phyloP scores from a whole-genome alignment of 2,329 filamentous ascomycete species.

The Trematosphaeria pertusa region DNA sequence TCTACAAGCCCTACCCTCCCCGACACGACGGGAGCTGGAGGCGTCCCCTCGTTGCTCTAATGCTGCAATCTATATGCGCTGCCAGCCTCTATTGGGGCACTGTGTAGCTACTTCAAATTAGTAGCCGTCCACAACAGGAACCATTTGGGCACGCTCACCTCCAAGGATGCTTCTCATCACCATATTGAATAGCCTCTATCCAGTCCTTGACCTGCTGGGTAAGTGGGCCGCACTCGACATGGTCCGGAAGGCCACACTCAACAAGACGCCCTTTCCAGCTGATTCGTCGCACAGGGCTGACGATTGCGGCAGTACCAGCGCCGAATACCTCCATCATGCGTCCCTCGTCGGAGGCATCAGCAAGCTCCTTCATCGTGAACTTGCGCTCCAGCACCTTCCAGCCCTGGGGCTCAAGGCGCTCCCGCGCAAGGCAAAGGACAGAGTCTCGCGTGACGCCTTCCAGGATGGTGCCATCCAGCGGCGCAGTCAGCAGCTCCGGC shows the following conservation, averaged over 20 bases:
- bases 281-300: conserved; percentile 88
- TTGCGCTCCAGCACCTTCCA: conserved; percentile 91
- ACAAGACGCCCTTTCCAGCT: conserved; percentile 85
- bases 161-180: conserved; percentile 85
- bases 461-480: conserved; percentile 94
- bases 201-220: conserved; percentile 90
- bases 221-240: conserved; percentile 87
- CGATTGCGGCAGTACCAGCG: conserved; percentile 90
- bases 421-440: conserved; percentile 82
- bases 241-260: conserved; percentile 79
- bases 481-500: conserved; percentile 93
- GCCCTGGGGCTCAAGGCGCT: conserved; percentile 82
- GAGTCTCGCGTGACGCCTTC: conserved; percentile 95
- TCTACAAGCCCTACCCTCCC: too few relatives aligned
- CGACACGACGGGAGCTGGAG: too few relatives aligned
- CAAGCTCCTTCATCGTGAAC: conserved; percentile 87
- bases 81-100: conserved; percentile 8
- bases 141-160: conserved; percentile 62
- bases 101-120: conserved; percentile 39
- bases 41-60: too few relatives aligned
- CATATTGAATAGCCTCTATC: conserved; percentile 96
- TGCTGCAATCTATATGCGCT: too few relatives aligned
- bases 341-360: conserved; percentile 81
- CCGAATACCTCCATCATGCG: conserved; percentile 93
- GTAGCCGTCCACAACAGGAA: conserved; percentile 10